phyloP scores from a whole-genome alignment of 2,329 filamentous ascomycete genomes.

The Aspergillus awamori region DNA sequence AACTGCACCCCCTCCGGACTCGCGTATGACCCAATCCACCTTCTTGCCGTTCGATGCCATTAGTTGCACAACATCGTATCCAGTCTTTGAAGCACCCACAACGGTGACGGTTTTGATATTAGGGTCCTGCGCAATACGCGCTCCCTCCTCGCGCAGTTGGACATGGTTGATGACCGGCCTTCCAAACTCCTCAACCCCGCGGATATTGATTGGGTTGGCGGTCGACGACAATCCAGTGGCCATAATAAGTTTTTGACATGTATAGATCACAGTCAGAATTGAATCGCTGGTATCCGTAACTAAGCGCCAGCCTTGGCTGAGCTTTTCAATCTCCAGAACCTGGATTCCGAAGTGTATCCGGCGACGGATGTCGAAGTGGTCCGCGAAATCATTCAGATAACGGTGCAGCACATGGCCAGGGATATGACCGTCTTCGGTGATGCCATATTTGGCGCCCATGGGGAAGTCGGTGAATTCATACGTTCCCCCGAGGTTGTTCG shows the following conservation, averaged over 20 bases:
- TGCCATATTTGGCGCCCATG: slow-evolving; percentile 29
- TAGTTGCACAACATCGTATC: slow-evolving; percentile 66
- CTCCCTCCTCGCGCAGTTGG: too few relatives aligned
- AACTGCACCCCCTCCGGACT: slow-evolving; percentile 25
- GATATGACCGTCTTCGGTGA: slow-evolving; percentile 53
- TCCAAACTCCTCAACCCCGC: background rate
- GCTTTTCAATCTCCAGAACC: background rate
- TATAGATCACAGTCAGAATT: too few relatives aligned
- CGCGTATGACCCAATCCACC: slow-evolving; percentile 34
- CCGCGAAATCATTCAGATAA: slow-evolving; percentile 53
- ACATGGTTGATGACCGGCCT: background rate
- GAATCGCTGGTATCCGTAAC: background rate
- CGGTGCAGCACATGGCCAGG: slow-evolving; percentile 51
- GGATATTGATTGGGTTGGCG: background rate
- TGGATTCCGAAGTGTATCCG: background rate
- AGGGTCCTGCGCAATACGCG: background rate
- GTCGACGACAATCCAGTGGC: background rate
- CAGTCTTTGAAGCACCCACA: slow-evolving; percentile 54
- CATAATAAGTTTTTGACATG: background rate
- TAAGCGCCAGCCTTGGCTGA: background rate
- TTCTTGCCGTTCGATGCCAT: slow-evolving; percentile 59
- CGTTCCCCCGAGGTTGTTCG: slow-evolving; percentile 17
- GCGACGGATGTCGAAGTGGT: slow-evolving; percentile 37
- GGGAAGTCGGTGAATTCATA: slow-evolving; percentile 18
- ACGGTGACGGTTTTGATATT: background rate